Percentiles rank a stretch among this genome's conserved stretches.
Conservation (phyloP, 2,329 filamentous ascomycete species). For the Samsoniella hepiali region DNA sequence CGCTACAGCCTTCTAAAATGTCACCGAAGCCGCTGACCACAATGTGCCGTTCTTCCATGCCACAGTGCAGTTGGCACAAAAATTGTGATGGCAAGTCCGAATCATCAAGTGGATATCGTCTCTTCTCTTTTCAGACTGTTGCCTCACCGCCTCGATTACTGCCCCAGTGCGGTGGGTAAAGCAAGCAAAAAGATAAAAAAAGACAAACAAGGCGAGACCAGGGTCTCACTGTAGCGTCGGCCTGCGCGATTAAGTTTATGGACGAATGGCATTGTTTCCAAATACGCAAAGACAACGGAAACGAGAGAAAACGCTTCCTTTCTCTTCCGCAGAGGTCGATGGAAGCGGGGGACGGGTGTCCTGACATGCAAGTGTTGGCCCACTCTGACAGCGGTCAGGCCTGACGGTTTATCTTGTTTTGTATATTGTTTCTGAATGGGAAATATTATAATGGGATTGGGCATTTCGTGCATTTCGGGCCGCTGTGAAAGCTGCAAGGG, state of each 20-base stretch:
- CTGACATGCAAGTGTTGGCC: not conserved
- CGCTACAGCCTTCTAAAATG: no score
- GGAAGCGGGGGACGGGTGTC: not conserved
- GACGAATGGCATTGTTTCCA: not conserved
- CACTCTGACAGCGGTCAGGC: slow-evolving; percentile 9
- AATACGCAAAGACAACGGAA: not conserved
- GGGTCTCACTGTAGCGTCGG: not conserved
- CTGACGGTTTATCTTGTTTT: not conserved
- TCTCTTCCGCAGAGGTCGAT: not conserved
- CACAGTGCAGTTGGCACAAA: no score
- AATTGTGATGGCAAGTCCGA: no score
- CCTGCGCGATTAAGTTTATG: not conserved
- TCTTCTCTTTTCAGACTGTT: not conserved
- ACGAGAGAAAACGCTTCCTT: not conserved
- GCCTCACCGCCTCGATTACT: not conserved
- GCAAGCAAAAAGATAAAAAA: not conserved
- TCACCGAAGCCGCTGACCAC: no score
- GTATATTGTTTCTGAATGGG: not conserved
- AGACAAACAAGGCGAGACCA: not conserved
- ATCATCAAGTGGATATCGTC: not conserved
- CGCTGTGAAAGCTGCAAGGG: not conserved
- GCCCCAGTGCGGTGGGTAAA: not conserved
- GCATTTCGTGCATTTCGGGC: not conserved
- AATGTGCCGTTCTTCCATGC: no score
- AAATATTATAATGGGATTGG: not conserved